A percentile compares a stretch with the other conserved stretches of the same genome.
These are phyloP conservation scores for cucumber (Cucumis sativus) DNA, from an alignment of 306 rosid species.

Conservation along the genomic window DNA sequence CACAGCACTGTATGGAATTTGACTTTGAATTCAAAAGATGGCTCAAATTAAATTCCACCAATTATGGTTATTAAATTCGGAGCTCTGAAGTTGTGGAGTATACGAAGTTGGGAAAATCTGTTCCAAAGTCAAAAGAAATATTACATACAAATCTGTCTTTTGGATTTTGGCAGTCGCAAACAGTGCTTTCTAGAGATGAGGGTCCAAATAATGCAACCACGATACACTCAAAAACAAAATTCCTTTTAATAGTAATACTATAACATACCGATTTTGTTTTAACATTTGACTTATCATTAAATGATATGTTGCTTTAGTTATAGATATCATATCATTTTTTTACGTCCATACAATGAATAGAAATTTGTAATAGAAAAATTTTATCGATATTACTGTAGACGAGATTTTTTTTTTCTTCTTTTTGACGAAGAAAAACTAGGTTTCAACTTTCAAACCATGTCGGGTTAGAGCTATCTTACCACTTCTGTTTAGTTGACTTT, in stretches of 20 bases:
- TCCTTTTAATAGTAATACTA: no score
- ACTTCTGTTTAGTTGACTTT: neutral
- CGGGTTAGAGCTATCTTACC: neutral
- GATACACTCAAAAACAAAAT: no score
- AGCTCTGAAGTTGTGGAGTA: neutral
- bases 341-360: no score
- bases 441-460: neutral
- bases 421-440: neutral
- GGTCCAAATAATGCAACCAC: neutral
- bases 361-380: no score
- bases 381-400: no score
- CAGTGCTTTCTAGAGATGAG: neutral
- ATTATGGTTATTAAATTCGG: neutral
- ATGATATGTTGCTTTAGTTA: no score
- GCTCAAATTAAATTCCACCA: neutral
- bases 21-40: neutral
- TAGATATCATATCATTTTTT: no score
- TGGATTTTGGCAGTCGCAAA: neutral
- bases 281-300: no score
- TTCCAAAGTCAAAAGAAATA: conserved; percentile 5
- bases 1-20: neutral
- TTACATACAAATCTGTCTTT: neutral
- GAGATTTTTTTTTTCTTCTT: no score
- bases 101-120: neutral
- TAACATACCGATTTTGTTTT: no score